Conservation (phyloP, 2,329 filamentous ascomycete species). For the Cladosporium sp. region DNA sequence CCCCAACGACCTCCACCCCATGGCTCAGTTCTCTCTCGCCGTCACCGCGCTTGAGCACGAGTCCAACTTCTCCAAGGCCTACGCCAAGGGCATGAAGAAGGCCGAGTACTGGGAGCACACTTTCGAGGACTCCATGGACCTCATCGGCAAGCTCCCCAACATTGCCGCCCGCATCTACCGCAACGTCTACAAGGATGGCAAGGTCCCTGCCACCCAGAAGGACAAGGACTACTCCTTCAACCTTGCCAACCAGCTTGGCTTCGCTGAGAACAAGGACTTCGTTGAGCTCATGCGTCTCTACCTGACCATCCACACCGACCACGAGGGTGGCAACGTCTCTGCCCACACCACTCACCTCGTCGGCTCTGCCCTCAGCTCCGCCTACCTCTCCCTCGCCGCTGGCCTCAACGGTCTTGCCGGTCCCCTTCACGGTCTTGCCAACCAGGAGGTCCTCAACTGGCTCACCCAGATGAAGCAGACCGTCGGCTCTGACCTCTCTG, state of each 20-base stretch:
- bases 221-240: slow-evolving; percentile 99
- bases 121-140: slow-evolving; percentile 99
- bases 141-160: slow-evolving; percentile 98
- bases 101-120: slow-evolving; percentile 99
- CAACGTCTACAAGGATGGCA: slow-evolving; percentile 99
- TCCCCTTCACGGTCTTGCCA: slow-evolving; percentile 97
- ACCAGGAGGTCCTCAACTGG: slow-evolving; percentile 99
- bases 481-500: slow-evolving; percentile 91
- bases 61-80: slow-evolving; percentile 96
- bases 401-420: slow-evolving; percentile 98
- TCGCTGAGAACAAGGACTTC: slow-evolving; percentile 92
- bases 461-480: slow-evolving; percentile 97
- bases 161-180: slow-evolving; percentile 99
- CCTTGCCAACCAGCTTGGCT: slow-evolving; percentile 99
- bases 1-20: slow-evolving; percentile 97
- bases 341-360: slow-evolving; percentile 99
- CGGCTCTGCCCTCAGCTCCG: slow-evolving; percentile 92
- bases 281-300: slow-evolving; percentile 98
- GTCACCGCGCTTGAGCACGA: slow-evolving; percentile 98
- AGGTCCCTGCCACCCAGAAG: slow-evolving; percentile 93
- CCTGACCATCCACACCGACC: slow-evolving; percentile 99
- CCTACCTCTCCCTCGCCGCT: slow-evolving; percentile 93
- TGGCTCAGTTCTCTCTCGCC: slow-evolving; percentile 98
- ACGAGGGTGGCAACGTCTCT: slow-evolving; percentile 98
- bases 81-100: slow-evolving; percentile 99